Conservation (phyloP, 306 rosid species). For the Carpinus fangiana region DNA sequence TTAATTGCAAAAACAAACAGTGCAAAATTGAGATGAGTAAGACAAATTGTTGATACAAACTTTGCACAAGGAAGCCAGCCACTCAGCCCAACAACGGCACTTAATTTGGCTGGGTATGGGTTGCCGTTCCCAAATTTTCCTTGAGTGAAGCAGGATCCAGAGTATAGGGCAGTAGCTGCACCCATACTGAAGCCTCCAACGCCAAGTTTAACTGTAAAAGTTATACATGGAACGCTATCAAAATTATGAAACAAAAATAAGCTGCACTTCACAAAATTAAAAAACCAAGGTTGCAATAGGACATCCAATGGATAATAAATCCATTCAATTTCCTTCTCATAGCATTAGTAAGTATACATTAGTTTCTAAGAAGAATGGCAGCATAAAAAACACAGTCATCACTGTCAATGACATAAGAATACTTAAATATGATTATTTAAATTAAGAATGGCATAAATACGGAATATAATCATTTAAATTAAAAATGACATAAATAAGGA, state of each 20-base stretch:
- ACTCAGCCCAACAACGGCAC: slow-evolving; percentile 87
- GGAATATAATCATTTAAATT: not conserved
- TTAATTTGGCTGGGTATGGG: slow-evolving; percentile 71
- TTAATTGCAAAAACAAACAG: slow-evolving; percentile 3
- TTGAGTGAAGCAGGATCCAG: slow-evolving; percentile 65
- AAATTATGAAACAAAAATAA: not conserved
- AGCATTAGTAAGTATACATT: not conserved
- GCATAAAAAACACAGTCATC: not conserved
- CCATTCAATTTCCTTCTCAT: not conserved
- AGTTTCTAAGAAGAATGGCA: not conserved
- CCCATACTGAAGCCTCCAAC: slow-evolving; percentile 99
- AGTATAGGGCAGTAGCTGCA: slow-evolving; percentile 90
- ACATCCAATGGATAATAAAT: slow-evolving; percentile 6
- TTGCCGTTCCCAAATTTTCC: slow-evolving; percentile 73
- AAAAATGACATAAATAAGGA: not conserved
- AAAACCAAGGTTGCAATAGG: slow-evolving; percentile 6
- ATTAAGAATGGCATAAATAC: not conserved
- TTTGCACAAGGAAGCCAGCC: slow-evolving; percentile 99
- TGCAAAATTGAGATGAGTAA: slow-evolving; percentile 22
- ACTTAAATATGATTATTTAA: not conserved
- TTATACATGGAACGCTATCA: slow-evolving; percentile 14
- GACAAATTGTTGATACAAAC: slow-evolving; percentile 40
- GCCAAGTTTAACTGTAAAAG: slow-evolving; percentile 81
- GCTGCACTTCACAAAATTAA: not conserved
- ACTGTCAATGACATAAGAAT: not conserved